A percentile compares a stretch with the other conserved stretches of the same genome.
phyloP scores from a whole-genome alignment of 208 protist species.

The Wallacemonas collosoma region DNA sequence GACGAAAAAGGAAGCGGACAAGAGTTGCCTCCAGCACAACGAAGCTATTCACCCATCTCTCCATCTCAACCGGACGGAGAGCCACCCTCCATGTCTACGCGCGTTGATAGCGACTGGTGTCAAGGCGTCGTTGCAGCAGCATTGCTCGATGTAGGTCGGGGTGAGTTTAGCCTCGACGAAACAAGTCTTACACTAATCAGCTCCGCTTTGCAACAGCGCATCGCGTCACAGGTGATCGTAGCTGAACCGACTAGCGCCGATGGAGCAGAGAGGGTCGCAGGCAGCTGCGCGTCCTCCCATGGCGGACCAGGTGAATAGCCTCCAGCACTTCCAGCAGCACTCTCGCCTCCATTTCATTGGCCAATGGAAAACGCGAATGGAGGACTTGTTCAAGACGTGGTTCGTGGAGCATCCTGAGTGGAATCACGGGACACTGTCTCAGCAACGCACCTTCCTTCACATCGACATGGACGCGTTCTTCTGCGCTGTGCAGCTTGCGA shows the following conservation, averaged over 20 bases:
- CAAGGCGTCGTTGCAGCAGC: conserved; percentile 1
- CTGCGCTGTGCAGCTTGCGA: conserved; percentile 88
- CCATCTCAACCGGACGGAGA: neutral
- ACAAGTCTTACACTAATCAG: neutral
- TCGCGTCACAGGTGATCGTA: neutral
- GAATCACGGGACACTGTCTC: conserved; percentile 61
- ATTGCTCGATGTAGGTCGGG: neutral
- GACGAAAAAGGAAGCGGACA: too few species aligned
- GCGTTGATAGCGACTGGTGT: conserved; percentile 1
- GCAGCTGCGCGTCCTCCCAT: conserved; percentile 7
- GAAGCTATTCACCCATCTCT: too few species aligned
- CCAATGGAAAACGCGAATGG: conserved; percentile 84
- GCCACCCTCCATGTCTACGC: neutral
- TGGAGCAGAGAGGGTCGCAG: neutral
- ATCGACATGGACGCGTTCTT: conserved; percentile 97
- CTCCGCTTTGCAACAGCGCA: neutral
- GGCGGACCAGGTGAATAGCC: conserved; percentile 71
- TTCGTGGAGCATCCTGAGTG: conserved; percentile 69
- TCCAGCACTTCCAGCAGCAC: conserved; percentile 87
- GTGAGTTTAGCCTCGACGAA: conserved; percentile 5
- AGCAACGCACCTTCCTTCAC: conserved; percentile 79
- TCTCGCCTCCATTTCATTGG: conserved; percentile 95
- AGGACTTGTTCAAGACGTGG: conserved; percentile 62
- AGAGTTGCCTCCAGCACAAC: too few species aligned
- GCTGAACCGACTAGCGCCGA: neutral